Evolutionary conservation across 352 stramenopile genomes (phyloP).

Genomic region (Phytophthora constricta): DNA sequence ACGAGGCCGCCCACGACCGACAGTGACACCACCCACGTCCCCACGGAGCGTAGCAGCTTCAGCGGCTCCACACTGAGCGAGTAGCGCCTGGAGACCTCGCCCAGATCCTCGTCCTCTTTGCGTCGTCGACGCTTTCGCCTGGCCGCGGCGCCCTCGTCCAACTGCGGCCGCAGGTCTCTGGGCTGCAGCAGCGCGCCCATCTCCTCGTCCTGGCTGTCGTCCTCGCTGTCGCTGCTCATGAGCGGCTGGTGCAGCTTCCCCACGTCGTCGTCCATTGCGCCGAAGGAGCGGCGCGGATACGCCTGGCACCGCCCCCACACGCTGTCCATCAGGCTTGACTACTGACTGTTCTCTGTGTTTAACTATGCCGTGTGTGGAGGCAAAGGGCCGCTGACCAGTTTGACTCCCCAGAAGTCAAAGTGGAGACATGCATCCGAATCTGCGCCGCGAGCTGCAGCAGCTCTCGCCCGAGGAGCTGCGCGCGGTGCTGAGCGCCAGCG

Average conservation of each 20-base stretch:
- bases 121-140: constrained; percentile 40
- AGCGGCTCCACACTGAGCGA: constrained; percentile 35
- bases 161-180: constrained; percentile 16
- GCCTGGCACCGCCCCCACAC: constrained; percentile 37
- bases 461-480: constrained; percentile 42
- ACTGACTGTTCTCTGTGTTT: too few species aligned
- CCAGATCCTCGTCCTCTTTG: constrained; percentile 54
- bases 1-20: constrained; percentile 28
- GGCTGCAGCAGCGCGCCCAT: constrained; percentile 27
- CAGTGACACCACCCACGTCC: constrained; percentile 41
- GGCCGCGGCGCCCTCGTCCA: constrained; percentile 29
- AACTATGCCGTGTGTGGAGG: too few species aligned
- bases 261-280: constrained; percentile 44
- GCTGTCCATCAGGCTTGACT: constrained; percentile 23
- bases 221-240: constrained; percentile 36
- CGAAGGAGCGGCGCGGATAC: constrained; percentile 24
- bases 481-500: constrained; percentile 38
- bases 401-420: too few species aligned
- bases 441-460: constrained; percentile 39
- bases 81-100: constrained; percentile 33
- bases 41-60: constrained; percentile 34
- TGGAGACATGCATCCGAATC: too few species aligned
- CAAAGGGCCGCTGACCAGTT: too few species aligned
- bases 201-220: constrained; percentile 29
- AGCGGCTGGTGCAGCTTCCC: constrained; percentile 43